Conservation (phyloP, 225 moss, liverwort and hornwort species). For the Sphagnum tenellum region DNA sequence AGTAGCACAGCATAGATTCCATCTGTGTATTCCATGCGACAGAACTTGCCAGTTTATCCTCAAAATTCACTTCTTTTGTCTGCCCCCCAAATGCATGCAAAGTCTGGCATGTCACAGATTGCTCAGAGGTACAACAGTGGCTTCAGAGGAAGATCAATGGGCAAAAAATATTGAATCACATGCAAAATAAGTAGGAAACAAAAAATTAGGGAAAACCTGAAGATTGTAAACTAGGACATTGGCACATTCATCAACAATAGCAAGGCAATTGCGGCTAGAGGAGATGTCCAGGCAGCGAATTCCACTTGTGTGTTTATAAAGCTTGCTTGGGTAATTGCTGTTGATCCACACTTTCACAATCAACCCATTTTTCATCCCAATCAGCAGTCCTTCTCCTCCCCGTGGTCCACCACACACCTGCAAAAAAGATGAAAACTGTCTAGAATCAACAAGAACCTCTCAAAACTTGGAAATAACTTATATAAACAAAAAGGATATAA, state of each 20-base stretch:
- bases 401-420: conserved; percentile 87
- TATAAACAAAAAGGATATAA: too few species aligned
- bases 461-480: not conserved
- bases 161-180: too few species aligned
- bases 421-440: not conserved
- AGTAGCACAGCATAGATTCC: conserved; percentile 94
- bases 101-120: too few species aligned
- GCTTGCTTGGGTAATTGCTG: conserved; percentile 58
- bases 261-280: conserved; percentile 52
- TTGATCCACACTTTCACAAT: conserved; percentile 92
- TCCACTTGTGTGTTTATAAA: conserved; percentile 82
- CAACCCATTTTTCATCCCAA: conserved; percentile 92
- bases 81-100: conserved; percentile 5
- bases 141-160: too few species aligned
- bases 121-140: too few species aligned
- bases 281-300: conserved; percentile 94
- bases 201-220: conserved; percentile 28
- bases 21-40: conserved; percentile 96
- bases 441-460: not conserved
- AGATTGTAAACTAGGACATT: conserved; percentile 76
- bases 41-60: conserved; percentile 75
- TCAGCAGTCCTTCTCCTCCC: conserved; percentile 81
- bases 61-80: conserved; percentile 74
- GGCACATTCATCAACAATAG: conserved; percentile 82
- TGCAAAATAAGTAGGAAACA: too few species aligned